Conservation (phyloP, 2,329 filamentous ascomycete species). For the Aspergillus awamori region DNA sequence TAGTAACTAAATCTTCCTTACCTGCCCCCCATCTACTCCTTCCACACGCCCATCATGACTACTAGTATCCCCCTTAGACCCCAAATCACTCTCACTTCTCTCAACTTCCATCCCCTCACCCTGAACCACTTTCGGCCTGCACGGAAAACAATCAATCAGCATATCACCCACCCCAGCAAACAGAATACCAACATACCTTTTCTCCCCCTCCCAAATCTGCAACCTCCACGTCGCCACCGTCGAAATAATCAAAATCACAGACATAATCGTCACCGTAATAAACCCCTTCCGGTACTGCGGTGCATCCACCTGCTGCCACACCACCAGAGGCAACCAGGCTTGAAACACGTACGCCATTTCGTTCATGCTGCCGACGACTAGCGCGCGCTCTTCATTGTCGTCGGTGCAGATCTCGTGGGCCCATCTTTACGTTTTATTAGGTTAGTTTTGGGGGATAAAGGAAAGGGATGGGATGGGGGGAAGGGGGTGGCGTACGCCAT, state of each 20-base stretch:
- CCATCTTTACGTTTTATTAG: slow-evolving; percentile 40
- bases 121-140: not conserved
- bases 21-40: not conserved
- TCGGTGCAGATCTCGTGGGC: slow-evolving; percentile 58
- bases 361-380: slow-evolving; percentile 69
- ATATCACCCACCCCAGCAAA: not conserved
- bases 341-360: slow-evolving; percentile 70
- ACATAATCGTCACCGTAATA: slow-evolving; percentile 57
- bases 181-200: slow-evolving; percentile 1
- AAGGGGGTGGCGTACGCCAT: slow-evolving; percentile 46
- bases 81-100: not conserved
- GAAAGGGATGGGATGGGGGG: slow-evolving; percentile 7
- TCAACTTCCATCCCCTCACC: not conserved
- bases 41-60: not conserved
- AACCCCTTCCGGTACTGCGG: slow-evolving; percentile 64
- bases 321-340: slow-evolving; percentile 67
- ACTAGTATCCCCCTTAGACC: not conserved
- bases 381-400: slow-evolving; percentile 66
- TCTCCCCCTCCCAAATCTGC: slow-evolving; percentile 11
- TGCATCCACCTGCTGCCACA: slow-evolving; percentile 67
- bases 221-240: slow-evolving; percentile 30
- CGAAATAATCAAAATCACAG: slow-evolving; percentile 54
- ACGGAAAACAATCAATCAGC: too few relatives aligned
- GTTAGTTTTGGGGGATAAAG: not conserved
- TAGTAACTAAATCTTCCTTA: not conserved